phyloP scores from a whole-genome alignment of 2,329 filamentous ascomycete species.

The Verticillium klebahnii region DNA sequence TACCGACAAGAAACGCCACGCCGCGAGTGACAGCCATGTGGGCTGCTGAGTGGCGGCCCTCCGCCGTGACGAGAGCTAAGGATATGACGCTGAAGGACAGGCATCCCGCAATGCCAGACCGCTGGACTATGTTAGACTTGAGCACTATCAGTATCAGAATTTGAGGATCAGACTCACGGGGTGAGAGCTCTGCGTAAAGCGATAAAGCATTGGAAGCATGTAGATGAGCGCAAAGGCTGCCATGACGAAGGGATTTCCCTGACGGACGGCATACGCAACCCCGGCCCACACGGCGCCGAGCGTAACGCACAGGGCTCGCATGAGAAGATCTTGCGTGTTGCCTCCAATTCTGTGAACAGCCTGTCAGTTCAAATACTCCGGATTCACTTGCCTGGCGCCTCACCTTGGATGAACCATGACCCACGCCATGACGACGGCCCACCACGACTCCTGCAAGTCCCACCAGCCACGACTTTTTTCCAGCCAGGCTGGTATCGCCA shows the following conservation, averaged over 20 bases:
- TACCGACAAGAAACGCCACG: conserved; percentile 46
- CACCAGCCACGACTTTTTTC: conserved; percentile 42
- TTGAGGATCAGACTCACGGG: conserved; percentile 29
- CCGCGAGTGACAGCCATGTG: conserved; percentile 42
- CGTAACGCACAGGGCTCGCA: conserved; percentile 41
- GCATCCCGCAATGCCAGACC: conserved; percentile 55
- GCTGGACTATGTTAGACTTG: conserved; percentile 19
- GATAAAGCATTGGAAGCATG: conserved; percentile 56
- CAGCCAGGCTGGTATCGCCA: conserved; percentile 52
- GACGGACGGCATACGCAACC: conserved; percentile 42
- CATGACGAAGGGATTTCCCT: conserved; percentile 51
- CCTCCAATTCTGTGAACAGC: conserved; percentile 39
- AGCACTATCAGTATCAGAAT: not conserved
- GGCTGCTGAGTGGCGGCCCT: conserved; percentile 26
- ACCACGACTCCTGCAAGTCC: conserved; percentile 52
- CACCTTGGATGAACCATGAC: conserved; percentile 47
- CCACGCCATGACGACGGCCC: conserved; percentile 54
- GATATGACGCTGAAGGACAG: conserved; percentile 53
- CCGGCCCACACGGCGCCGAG: conserved; percentile 53
- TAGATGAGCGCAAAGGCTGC: conserved; percentile 50
- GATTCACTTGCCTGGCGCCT: conserved; percentile 6
- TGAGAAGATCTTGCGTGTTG: conserved; percentile 53
- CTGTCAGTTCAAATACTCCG: not conserved
- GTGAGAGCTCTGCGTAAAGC: conserved; percentile 50
- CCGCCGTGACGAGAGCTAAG: conserved; percentile 30